phyloP scores from a whole-genome alignment of 2,329 filamentous ascomycete species.

The Zymoseptoria brevis region DNA sequence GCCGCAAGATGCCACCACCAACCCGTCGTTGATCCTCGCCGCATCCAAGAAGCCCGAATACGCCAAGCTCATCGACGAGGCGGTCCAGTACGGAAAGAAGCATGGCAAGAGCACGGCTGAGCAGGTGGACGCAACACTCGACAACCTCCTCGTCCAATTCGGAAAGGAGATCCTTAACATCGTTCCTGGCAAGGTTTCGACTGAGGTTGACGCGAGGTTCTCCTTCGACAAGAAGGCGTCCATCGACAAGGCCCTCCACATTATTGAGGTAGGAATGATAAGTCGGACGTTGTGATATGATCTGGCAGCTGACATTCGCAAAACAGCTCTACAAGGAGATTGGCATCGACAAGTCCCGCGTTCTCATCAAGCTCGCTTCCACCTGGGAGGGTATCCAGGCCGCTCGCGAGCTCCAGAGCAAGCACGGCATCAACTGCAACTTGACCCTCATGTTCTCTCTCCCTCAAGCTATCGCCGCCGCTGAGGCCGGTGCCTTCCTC shows the following conservation, averaged over 20 bases:
- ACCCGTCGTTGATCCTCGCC: conserved; percentile 96
- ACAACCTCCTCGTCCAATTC: conserved; percentile 94
- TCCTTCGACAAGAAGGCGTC: conserved; percentile 92
- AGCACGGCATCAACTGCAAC: conserved; percentile 98
- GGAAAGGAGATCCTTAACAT: conserved; percentile 96
- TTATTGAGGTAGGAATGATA: conserved; percentile 70
- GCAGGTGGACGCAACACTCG: conserved; percentile 83
- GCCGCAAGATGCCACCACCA: conserved; percentile 99
- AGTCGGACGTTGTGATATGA: background rate
- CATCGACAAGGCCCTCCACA: conserved; percentile 90
- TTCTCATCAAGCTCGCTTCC: conserved; percentile 98
- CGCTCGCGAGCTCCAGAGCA: conserved; percentile 87
- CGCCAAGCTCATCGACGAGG: conserved; percentile 22
- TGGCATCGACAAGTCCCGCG: conserved; percentile 84
- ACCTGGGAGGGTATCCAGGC: conserved; percentile 99
- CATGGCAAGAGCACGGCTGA: conserved; percentile 60
- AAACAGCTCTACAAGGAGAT: conserved; percentile 82
- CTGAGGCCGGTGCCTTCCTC: conserved; percentile 91
- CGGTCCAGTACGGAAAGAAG: conserved; percentile 73
- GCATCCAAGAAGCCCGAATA: conserved; percentile 62
- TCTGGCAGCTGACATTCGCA: conserved; percentile 19
- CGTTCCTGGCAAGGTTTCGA: conserved; percentile 96
- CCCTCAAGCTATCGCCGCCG: conserved; percentile 88
- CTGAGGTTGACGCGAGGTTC: conserved; percentile 92
- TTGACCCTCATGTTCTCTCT: conserved; percentile 97